Evolutionary conservation across 2,329 filamentous ascomycete species (phyloP), one percentile per base, ranked within the genome.

Genomic region (Curvularia spicifera): DNA sequence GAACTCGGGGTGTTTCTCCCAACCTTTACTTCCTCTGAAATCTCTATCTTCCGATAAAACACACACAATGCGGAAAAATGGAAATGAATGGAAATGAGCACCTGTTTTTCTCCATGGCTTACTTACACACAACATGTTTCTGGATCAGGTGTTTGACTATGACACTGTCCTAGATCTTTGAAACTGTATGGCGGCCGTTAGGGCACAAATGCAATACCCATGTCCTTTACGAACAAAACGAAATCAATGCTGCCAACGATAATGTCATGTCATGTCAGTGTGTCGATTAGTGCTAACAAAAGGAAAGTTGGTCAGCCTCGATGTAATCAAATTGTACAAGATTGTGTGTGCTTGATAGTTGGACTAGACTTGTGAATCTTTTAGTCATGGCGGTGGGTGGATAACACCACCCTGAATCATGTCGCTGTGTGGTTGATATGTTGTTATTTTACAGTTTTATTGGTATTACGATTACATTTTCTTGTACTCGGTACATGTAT

Each of bases 141-240:
- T 66, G 66, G 51, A 60, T 56, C 51, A 28, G 63, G 61, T 65
- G 67, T 65, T 24, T 31, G 29, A 42, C 40, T 63, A 57, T 59
- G 65, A 67, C 59, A 62, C 60, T 68, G 65, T 59, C 56, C 59
- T 12, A 43, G 10, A 63, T 60, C 43, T 61, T 71, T 18, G 31
- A 69, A 64, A n/a, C 33, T 64, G 65, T 72, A 69, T 63, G 68
- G 71, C 67, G 29, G 63, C 68, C 66, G 70, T 28, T 71, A 72
- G 70, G 66, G 69, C 70, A 12, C 9, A 72, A 71, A 73, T 74
- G 67, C 68, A 72, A 73, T 73, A 69, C 29, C 64, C 70, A 72
- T 68, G 70, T 73, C 67, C 69, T 72, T 12, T 59, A 72, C 66
- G 69, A 71, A 66, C 22, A 24, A 51, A 44, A 12, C n/a, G 8